These are phyloP conservation scores for Ustilago hordei DNA, from an alignment of 1,284 basidiomycete species.

Conservation along the genomic window DNA sequence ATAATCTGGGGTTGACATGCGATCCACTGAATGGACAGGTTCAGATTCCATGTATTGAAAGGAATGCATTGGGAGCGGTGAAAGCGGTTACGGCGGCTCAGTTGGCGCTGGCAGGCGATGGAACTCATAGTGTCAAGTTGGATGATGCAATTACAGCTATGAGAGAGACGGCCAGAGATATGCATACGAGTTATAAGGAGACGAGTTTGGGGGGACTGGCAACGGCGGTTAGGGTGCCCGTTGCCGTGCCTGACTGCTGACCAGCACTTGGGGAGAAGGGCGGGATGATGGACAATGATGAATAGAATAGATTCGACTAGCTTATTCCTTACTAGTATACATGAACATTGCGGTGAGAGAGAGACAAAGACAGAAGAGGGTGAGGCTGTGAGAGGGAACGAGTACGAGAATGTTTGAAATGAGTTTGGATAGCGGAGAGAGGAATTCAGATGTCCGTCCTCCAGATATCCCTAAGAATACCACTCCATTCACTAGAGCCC, in stretches of 20 bases:
- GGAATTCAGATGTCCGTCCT: conserved; percentile 28
- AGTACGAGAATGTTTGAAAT: neutral
- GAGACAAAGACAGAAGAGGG: neutral
- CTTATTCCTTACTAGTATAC: neutral
- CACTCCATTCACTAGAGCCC: conserved; percentile 33
- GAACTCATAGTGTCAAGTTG: conserved; percentile 85
- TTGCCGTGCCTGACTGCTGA: conserved; percentile 65
- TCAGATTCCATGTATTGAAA: conserved; percentile 86
- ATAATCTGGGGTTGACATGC: conserved; percentile 64
- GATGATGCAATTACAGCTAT: conserved; percentile 98
- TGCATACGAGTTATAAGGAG: conserved; percentile 71
- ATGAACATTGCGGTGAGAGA: neutral
- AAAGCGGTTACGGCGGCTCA: conserved; percentile 78
- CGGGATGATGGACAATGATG: neutral
- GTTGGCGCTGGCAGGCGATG: conserved; percentile 85
- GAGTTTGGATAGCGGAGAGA: neutral
- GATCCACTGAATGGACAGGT: conserved; percentile 76
- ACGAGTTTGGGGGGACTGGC: conserved; percentile 60
- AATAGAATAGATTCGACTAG: neutral
- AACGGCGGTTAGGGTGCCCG: conserved; percentile 61
- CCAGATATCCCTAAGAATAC: conserved; percentile 44
- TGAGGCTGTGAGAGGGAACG: too few species aligned
- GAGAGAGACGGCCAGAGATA: conserved; percentile 82
- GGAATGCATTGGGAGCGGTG: conserved; percentile 81
- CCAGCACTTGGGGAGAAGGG: too few species aligned